These are phyloP conservation scores for Macrophomina phaseolina DNA, from an alignment of 2,329 filamentous ascomycete species.

Conservation along the genomic window DNA sequence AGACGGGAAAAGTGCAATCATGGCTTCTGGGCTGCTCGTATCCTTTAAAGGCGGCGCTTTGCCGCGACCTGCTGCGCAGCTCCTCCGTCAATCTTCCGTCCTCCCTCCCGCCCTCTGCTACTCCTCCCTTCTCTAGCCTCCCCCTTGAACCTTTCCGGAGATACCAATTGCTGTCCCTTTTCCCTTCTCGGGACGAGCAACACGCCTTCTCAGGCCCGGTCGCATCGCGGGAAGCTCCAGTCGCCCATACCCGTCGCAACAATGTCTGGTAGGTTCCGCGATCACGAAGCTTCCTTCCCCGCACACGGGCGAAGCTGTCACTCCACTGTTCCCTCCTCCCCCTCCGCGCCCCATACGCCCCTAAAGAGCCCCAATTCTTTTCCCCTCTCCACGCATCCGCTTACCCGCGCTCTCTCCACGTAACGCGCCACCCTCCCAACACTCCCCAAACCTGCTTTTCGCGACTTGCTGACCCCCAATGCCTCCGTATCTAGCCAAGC, in stretches of 20 bases:
- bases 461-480: not conserved
- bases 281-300: not conserved
- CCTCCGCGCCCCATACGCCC: not conserved
- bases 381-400: conserved; percentile 5
- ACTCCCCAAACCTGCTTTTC: not conserved
- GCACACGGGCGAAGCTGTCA: not conserved
- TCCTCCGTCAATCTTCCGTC: not conserved
- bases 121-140: not conserved
- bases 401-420: not conserved
- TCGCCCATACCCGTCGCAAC: not conserved
- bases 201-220: not conserved
- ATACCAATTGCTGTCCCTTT: not conserved
- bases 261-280: conserved; percentile 23
- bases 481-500: conserved; percentile 60
- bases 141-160: not conserved
- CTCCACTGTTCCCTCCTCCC: conserved; percentile 3
- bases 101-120: not conserved
- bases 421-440: not conserved
- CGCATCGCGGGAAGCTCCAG: not conserved
- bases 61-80: not conserved
- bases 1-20: not conserved
- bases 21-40: not conserved
- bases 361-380: not conserved
- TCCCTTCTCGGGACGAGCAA: not conserved
- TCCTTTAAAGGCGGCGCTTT: not conserved